These are phyloP conservation scores for Rhypophila decipiens DNA, from an alignment of 495 filamentous ascomycete species.

Conservation along the genomic window DNA sequence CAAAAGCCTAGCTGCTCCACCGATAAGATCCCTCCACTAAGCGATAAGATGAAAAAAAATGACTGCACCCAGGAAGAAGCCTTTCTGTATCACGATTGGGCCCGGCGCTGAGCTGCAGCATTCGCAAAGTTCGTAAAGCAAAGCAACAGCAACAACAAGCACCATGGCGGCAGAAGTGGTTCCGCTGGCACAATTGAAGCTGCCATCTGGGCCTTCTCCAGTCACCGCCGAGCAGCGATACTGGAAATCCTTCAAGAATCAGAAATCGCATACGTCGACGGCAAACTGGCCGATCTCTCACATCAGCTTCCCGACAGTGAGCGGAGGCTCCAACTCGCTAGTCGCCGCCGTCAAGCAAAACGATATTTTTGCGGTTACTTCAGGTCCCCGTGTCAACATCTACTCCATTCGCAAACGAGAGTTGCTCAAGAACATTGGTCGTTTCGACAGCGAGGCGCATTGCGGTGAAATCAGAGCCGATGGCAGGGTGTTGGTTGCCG, in stretches of 20 bases:
- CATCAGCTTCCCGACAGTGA: conserved; percentile 68
- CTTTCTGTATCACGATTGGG: not conserved
- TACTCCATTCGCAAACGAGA: conserved; percentile 86
- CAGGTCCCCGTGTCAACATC: conserved; percentile 84
- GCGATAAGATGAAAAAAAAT: too few species aligned
- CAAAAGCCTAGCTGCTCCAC: too few species aligned
- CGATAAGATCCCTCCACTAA: too few species aligned
- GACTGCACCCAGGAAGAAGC: not conserved
- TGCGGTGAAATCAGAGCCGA: conserved; percentile 82
- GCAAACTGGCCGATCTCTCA: conserved; percentile 78
- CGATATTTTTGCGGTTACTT: conserved; percentile 88
- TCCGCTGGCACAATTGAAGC: conserved; percentile 75
- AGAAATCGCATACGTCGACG: conserved; percentile 77
- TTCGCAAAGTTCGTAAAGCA: not conserved
- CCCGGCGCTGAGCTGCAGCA: not conserved
- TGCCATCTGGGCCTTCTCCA: conserved; percentile 64
- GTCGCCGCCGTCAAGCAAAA: conserved; percentile 38
- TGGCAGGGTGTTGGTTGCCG: conserved; percentile 80
- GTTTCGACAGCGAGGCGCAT: conserved; percentile 84
- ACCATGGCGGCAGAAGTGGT: conserved; percentile 83
- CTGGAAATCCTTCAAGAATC: conserved; percentile 85
- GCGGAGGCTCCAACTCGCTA: conserved; percentile 36
- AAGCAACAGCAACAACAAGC: not conserved
- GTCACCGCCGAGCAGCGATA: conserved; percentile 87
- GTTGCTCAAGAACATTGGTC: conserved; percentile 80